Base-by-base conservation (phyloP, 805 yeast genomes). In the Pichia thaimueangensis region DNA sequence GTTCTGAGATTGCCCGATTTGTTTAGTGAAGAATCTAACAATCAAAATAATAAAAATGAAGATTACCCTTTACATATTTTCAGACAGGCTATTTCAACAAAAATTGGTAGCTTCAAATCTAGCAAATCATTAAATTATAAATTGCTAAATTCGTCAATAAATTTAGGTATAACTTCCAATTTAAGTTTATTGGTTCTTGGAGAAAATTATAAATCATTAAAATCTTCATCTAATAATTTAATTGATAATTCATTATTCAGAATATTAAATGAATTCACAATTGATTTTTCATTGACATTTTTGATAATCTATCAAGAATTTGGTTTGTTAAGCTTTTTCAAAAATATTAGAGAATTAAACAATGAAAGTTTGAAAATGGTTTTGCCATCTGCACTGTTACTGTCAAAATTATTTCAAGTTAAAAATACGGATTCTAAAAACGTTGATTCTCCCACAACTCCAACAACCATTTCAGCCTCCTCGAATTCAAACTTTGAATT, bases 281-380 rank as follows among this genome's bases (percentile, higher is more conserved):
- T 38, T 13, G 47, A 48, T 28, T 49, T 51, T 12, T 23, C 56
- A 15, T 32, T 46, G 28, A 49, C 49, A 8, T 52, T 47, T 32
- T 32, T 57, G 27, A 30, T 49, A 24, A 54, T 57, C 15, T 60
- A 59, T 43, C 53, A 54, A 35, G 64, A 67, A 33, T 63, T 65
- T 48, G 73, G 73, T 0, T 43, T 70, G 8, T 65, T 62, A 39
- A 64, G 65, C 42, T 45, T 73, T n/a, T 51, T 73, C 35, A 65
- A 65, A 43, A 36, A 20, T 16, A 20, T 50, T 10, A 45, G 46
- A 29, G 36, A 35, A 16, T 35, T 48, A 16, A 45, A 47, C 30
- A 33, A 46, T 24, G 21, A 28, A 27, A 46, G 48, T 35, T 38
- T 50, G 16, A 43, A 44, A 4, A 38, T 73, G 31, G 48, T 56